Evolutionary conservation across 1,284 basidiomycete genomes (phyloP).

Genomic region (Gomphus bonarii): DNA sequence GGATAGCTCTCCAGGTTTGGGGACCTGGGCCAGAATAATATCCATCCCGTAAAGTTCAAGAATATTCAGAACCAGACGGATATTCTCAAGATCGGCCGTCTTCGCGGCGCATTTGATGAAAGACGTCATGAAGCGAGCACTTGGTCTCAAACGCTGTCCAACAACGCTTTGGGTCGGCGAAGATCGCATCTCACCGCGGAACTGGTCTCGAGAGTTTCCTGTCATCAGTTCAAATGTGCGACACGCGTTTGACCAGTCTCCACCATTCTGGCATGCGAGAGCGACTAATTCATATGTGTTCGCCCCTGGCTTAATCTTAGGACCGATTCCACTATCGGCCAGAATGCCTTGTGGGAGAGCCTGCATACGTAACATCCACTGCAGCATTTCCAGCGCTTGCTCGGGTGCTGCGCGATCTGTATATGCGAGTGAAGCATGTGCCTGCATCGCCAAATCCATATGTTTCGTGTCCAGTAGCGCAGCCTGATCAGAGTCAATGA

Average conservation of each 20-base stretch:
- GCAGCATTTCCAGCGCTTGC: conserved; percentile 42
- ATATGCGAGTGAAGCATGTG: conserved; percentile 34
- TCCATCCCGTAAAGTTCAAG: conserved; percentile 29
- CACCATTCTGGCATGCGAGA: conserved; percentile 43
- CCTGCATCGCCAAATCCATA: conserved; percentile 46
- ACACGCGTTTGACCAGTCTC: conserved; percentile 49
- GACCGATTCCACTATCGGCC: conserved; percentile 24
- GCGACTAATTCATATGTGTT: conserved; percentile 49
- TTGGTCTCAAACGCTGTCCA: conserved; percentile 21
- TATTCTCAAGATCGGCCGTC: conserved; percentile 34
- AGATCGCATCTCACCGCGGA: neutral
- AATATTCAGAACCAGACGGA: conserved; percentile 51
- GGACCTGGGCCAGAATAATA: neutral
- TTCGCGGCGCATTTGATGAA: conserved; percentile 44
- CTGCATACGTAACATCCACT: conserved; percentile 44
- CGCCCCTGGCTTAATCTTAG: conserved; percentile 35
- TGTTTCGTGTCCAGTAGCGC: conserved; percentile 24
- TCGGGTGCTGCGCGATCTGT: conserved; percentile 23
- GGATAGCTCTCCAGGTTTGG: neutral
- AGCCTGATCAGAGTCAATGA: conserved; percentile 27
- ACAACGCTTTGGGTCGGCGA: conserved; percentile 10
- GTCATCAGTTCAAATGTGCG: conserved; percentile 38
- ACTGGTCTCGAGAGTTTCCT: neutral
- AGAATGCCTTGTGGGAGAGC: conserved; percentile 28
- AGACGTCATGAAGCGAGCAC: conserved; percentile 37